Evolutionary conservation across 2,329 filamentous ascomycete genomes (phyloP).

Genomic region (Alternaria angustiovoidea): DNA sequence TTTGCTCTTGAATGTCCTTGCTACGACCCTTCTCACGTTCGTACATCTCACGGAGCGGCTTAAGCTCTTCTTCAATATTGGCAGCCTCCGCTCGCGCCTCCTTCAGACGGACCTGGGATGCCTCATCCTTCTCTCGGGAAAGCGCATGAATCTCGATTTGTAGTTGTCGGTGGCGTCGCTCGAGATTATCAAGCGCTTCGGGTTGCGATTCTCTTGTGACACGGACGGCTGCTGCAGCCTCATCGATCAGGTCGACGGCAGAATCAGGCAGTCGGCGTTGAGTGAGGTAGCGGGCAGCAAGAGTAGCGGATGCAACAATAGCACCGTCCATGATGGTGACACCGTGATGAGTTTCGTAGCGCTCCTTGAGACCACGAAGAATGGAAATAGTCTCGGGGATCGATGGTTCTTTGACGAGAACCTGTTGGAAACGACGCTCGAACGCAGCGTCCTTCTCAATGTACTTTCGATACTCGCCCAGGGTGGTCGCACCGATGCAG

Average conservation of each 20-base stretch:
- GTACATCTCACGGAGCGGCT: slow-evolving; percentile 93
- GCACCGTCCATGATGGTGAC: slow-evolving; percentile 95
- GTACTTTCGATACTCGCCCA: slow-evolving; percentile 96
- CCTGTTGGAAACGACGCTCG: slow-evolving; percentile 98
- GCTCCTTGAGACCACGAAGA: slow-evolving; percentile 96
- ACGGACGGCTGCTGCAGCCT: slow-evolving; percentile 94
- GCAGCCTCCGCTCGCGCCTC: slow-evolving; percentile 89
- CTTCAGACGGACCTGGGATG: slow-evolving; percentile 81
- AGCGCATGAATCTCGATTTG: slow-evolving; percentile 98
- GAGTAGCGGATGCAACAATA: slow-evolving; percentile 87
- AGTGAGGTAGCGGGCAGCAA: slow-evolving; percentile 93
- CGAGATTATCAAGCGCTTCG: slow-evolving; percentile 92
- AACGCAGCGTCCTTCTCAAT: slow-evolving; percentile 99
- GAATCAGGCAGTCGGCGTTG: slow-evolving; percentile 91
- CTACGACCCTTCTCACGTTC: slow-evolving; percentile 90
- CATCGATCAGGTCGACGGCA: slow-evolving; percentile 94
- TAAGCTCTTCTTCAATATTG: slow-evolving; percentile 92
- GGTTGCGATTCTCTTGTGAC: slow-evolving; percentile 96
- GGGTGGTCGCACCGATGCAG: slow-evolving; percentile 96
- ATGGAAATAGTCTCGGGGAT: slow-evolving; percentile 94
- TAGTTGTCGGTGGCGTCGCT: slow-evolving; percentile 87
- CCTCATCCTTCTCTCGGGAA: slow-evolving; percentile 92
- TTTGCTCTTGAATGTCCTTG: slow-evolving; percentile 91
- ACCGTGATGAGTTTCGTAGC: slow-evolving; percentile 97
- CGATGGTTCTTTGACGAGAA: slow-evolving; percentile 91